Evolutionary conservation across 2,329 filamentous ascomycete species (phyloP).

Genomic region (Pestalotiopsis sp.): DNA sequence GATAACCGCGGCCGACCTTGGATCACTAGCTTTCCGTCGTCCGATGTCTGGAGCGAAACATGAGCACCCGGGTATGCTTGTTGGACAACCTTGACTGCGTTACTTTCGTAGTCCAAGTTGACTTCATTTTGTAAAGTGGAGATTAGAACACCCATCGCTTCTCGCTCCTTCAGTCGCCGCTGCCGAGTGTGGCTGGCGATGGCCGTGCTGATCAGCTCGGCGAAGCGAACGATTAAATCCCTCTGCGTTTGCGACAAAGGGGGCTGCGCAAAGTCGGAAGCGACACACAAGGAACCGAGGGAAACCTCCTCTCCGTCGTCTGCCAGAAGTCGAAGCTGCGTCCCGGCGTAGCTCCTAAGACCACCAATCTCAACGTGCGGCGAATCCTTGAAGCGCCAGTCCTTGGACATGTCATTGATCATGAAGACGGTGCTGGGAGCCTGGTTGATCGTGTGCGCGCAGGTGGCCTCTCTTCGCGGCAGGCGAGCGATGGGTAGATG

Average conservation of each 20-base stretch:
- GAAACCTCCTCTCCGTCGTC: slow-evolving; percentile 11
- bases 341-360: slow-evolving; percentile 15
- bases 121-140: background rate
- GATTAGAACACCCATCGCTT: slow-evolving; percentile 8
- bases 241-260: background rate
- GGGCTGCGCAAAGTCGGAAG: slow-evolving; percentile 8
- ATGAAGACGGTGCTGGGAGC: slow-evolving; percentile 9
- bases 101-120: background rate
- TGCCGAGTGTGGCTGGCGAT: slow-evolving; percentile 10
- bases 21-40: background rate
- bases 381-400: slow-evolving; percentile 14
- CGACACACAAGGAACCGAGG: slow-evolving; percentile 14
- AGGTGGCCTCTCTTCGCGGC: slow-evolving; percentile 14
- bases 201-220: slow-evolving; percentile 7
- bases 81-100: background rate
- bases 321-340: slow-evolving; percentile 11
- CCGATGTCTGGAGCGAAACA: slow-evolving; percentile 1
- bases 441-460: slow-evolving; percentile 15
- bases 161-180: slow-evolving; percentile 10
- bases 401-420: slow-evolving; percentile 13
- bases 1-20: background rate
- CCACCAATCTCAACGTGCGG: slow-evolving; percentile 13
- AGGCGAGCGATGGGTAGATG: slow-evolving; percentile 11
- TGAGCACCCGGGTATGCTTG: slow-evolving; percentile 5
- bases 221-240: slow-evolving; percentile 12